Base-by-base conservation (phyloP, 768 basidiomycete species). In the Russula brevipes region DNA sequence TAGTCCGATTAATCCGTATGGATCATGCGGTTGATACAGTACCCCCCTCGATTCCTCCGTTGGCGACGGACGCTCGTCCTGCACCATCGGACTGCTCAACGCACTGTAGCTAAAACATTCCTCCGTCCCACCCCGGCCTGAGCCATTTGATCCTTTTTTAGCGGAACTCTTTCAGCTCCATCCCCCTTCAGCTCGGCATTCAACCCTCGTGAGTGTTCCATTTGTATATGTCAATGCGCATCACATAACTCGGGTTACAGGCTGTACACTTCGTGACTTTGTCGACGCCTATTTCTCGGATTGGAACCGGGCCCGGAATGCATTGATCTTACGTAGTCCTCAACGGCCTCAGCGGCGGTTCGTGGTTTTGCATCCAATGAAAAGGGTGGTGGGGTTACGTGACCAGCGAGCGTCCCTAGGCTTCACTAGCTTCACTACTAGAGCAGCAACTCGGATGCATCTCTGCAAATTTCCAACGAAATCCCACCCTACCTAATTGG, bases 71-170 rank as follows among this genome's bases (percentile, higher is more conserved):
- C 38, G 38, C 42, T 39, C 36, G 17, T 35, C 33, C 33, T 33
- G 16, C 38, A 30, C 36, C 50, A 30, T 44, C 42, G 24, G 55
- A 52, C 54, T 54, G 53, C 31, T 30, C 35, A 54, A 39, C 24
- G 35, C 1, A 8, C 51, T 8, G 9, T 31, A 30, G n/a, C 19
- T 5, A 36, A 24, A 6, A 39, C 11, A 14, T 39, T 42, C 5
- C 10, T 5, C n/a, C 35, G 45, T 33, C 41, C 35, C 33, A 44
- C 19, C 33, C 52, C 51, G 33, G 49, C 12, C 30, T 19, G 41
- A 52, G 31, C 31, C 5, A 2, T 46, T 51, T 53, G 57, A 59
- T 64, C 63, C 54, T 38, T 36, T 19, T 44, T 41, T 19, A 44
- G 46, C 58, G 58, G 63, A 60, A 11, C 33, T n/a, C 39, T 59